Evolutionary conservation across 177 flowering plant genomes (phyloP), one percentile per base, ranked within the genome.

Genomic region (Telopea speciosissima): DNA sequence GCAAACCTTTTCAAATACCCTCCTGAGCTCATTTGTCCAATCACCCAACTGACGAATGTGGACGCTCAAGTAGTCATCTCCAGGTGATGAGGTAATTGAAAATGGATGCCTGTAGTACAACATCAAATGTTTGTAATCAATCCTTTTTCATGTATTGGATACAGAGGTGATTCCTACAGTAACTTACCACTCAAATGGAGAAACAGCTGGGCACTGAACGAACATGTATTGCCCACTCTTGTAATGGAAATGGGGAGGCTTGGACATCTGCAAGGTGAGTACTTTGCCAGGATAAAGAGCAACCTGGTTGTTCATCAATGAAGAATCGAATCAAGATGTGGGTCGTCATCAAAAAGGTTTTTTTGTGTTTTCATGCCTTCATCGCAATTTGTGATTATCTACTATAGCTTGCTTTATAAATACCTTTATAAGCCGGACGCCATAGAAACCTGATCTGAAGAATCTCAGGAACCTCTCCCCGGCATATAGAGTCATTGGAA

Each of bases 191-290:
- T 96, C 99, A 79, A 96, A 96, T 66, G 97, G 93, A 70, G 99
- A 93, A 76, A 93, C 92, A n/a, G 86, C 91, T 42, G 99, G 98
- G 72, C 99, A 96, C 75, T 96, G 96, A 36, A 96, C 93, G 72
- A 96, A 91, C 95, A 96, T 96, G 76, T 96, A 96, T 54, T 91
- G 97, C 40, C 99, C 99, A 77, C 99, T 91, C 80, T 88, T 91
- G 76, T 96, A 90, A 36, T 79, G 82, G 77, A 93, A 96, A 69
- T 86, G 90, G n/a, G 88, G 79, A 52, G 99, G 99, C 87, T 93
- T 93, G 22, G 97, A 86, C 99, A 96, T 96, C 75, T 90, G 92
- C 76, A 96, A 72, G 5, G 93, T 87, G 24, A 96, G 85, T 68
- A 96, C 99, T 79, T 91, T 89, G 59, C 99, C 98, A 9, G 93